phyloP scores from a whole-genome alignment of 352 stramenopile species.

The Phytophthora citricola region DNA sequence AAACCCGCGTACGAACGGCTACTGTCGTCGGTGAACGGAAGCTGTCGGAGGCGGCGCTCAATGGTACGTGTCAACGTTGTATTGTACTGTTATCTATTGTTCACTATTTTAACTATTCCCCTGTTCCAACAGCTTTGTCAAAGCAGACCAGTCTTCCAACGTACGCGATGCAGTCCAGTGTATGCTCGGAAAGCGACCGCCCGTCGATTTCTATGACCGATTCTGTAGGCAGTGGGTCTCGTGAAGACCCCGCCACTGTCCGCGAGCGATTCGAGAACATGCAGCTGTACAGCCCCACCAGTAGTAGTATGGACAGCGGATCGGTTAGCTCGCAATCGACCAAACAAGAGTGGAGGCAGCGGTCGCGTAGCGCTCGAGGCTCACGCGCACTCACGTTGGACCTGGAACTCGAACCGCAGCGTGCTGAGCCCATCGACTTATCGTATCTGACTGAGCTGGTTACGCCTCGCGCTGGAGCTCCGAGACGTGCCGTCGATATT shows the following conservation, averaged over 20 bases:
- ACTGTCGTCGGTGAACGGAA: slow-evolving; percentile 22
- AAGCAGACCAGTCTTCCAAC: slow-evolving; percentile 34
- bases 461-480: slow-evolving; percentile 35
- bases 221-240: slow-evolving; percentile 37
- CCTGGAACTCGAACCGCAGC: slow-evolving; percentile 28
- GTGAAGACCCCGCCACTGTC: slow-evolving; percentile 24
- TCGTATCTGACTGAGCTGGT: slow-evolving; percentile 60
- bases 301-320: slow-evolving; percentile 22
- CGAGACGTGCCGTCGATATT: slow-evolving; percentile 36
- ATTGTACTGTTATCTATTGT: neutral
- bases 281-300: slow-evolving; percentile 29
- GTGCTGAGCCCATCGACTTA: slow-evolving; percentile 46
- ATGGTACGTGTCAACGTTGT: slow-evolving; percentile 16
- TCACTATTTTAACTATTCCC: slow-evolving; percentile 2
- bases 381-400: slow-evolving; percentile 33
- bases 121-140: slow-evolving; percentile 15
- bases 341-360: slow-evolving; percentile 20
- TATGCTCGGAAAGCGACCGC: slow-evolving; percentile 28
- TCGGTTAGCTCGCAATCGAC: slow-evolving; percentile 22
- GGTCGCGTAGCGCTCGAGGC: slow-evolving; percentile 16
- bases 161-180: slow-evolving; percentile 29
- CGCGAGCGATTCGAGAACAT: slow-evolving; percentile 26
- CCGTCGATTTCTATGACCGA: slow-evolving; percentile 47
- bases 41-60: slow-evolving; percentile 22
- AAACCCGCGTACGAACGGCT: slow-evolving; percentile 20